Evolutionary conservation across 345 rosid species (phyloP), one percentile per base, ranked within the genome.

Genomic region (Camelina laxa): DNA sequence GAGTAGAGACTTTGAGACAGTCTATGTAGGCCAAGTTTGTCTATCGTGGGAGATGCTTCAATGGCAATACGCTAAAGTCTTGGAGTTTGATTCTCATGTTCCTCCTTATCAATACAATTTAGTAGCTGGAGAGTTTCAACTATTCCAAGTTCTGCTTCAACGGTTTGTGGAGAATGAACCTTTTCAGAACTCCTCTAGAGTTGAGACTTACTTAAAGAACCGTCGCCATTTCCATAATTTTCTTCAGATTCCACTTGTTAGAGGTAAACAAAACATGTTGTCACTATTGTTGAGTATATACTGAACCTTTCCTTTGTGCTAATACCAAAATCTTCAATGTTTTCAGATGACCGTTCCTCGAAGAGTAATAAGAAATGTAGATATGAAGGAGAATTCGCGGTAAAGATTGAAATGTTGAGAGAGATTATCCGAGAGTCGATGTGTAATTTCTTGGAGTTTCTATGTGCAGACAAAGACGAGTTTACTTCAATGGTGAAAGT

Each of bases 1-100:
- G 69, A 77, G 77, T 1, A 79, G 67, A 67, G 94, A 90, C 77
- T 81, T 92, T 21, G 98, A 95, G 67, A 79, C 79, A 31, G 97
- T 94, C 24, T 95, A 89, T 30, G 89, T 92, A 30, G 92, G 96
- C 57, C 97, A 92, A 15, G 19, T 86, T 54, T 95, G 98, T 72
- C 85, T 92, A 39, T 89, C 97, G 3, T 95, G 99, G 98, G 97
- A 87, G 84, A 92, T 88, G 4, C 94, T 95, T 65, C 83, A 73
- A 58, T 89, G 99, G 92, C 94, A 92, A 63, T 88, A 84, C 66
- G 61, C 72, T 1, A 91, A 89, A 70, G 74, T 84, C 42, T 49
- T 68, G 58, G 87, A 90, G 22, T 70, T 87, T 81, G 77, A 72
- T 33, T 82, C 81, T 54, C 79, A 65, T 20, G 86, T 85, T 73